Base-by-base conservation (phyloP, 2,329 filamentous ascomycete species). In the Ramularia endophylla region DNA sequence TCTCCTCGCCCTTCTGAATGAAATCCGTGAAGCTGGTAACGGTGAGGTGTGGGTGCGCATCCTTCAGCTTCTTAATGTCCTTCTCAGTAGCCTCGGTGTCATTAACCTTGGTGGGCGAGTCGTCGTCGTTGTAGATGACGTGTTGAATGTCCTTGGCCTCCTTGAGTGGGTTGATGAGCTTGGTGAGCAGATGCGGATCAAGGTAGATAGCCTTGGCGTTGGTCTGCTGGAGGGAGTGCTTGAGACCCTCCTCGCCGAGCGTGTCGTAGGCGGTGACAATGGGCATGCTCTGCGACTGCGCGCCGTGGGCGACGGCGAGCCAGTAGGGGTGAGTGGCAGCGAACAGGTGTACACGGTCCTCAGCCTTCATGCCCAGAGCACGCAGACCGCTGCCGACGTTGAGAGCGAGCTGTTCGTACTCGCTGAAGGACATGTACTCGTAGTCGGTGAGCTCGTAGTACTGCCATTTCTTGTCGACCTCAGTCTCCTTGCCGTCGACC, bases 211-310 rank as follows among this genome's bases (percentile, higher is more conserved):
- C 82, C 56, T 80, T 80, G 38, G 87, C 83, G 48, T 80, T 73
- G 39, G 87, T 92, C 67, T 94, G 85, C 16, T 81, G 73, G 50
- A 95, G 77, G 3, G 88, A 94, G 70, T 94, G 88, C 68, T 83
- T 80, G 49, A 95, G 77, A 34, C 88, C 89, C 48, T 82, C 80
- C 57, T 87, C 78, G 40, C 89, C 89, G 32, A 95, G 81, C 20
- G 88, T 94, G 65, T 95, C 89, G 66, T 95, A 95, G 37, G 89
- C 88, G 33, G 90, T 97, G 37, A 95, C 90, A 53, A 95, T 89
- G 44, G 86, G 80, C 63, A 95, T 80, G 32, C 86, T 89, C 66
- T 97, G 90, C 12, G 88, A 89, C 15, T 81, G 67, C 41, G 78
- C 83, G 71, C 71, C 62, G 33, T 65, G 60, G 18, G 89, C 85